phyloP scores from a whole-genome alignment of 2,329 filamentous ascomycete species.

The Davidsoniella neocaledoniae region DNA sequence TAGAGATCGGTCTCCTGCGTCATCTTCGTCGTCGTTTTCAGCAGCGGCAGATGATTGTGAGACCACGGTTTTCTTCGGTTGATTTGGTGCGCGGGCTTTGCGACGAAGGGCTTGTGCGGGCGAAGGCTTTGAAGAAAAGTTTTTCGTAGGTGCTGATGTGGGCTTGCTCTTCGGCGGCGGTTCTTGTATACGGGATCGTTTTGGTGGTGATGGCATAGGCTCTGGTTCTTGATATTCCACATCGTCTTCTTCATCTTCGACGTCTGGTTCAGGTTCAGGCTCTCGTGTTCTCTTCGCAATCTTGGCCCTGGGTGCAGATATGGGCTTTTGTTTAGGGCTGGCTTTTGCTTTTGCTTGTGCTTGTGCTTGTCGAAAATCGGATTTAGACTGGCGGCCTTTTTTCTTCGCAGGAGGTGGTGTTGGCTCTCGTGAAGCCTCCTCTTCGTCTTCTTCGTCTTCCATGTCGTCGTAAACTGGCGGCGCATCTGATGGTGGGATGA shows the following conservation, averaged over 20 bases:
- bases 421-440: constrained; percentile 9
- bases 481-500: constrained; percentile 13
- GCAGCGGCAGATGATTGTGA: not conserved
- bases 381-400: no score
- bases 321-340: not conserved
- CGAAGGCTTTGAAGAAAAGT: not conserved
- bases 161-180: not conserved
- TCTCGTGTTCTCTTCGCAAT: not conserved
- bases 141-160: not conserved
- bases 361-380: no score
- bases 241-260: not conserved
- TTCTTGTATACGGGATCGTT: not conserved
- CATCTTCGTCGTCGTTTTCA: constrained; percentile 14
- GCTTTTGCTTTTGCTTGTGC: no score
- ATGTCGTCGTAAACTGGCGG: constrained; percentile 13
- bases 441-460: constrained; percentile 19
- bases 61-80: not conserved
- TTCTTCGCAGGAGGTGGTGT: not conserved
- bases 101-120: constrained; percentile 2
- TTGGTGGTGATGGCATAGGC: not conserved
- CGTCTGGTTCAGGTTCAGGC: not conserved
- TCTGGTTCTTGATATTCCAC: not conserved
- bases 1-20: constrained; percentile 29
- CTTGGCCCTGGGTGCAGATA: not conserved
- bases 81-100: not conserved